A percentile compares a stretch with the other conserved stretches of the same genome.
phyloP scores from a whole-genome alignment of 164 flowering plant species.

The Dillenia turbinata region DNA sequence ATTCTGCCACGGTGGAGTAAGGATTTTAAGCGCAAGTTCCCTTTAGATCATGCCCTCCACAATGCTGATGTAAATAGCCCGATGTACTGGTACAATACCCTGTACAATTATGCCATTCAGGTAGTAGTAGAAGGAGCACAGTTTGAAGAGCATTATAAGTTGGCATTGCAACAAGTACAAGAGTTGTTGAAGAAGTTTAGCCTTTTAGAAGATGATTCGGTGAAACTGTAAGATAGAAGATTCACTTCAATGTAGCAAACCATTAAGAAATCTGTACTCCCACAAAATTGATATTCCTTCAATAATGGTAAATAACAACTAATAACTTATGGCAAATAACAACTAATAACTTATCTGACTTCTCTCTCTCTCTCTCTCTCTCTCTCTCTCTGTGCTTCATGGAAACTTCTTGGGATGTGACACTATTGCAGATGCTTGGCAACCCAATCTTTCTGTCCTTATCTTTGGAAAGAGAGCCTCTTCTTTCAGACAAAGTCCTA shows the following conservation, averaged over 20 bases:
- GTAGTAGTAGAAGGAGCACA: slow-evolving; percentile 38
- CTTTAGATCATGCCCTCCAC: slow-evolving; percentile 6
- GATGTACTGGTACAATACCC: slow-evolving; percentile 16
- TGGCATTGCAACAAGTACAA: slow-evolving; percentile 27
- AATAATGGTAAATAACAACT: too few species aligned
- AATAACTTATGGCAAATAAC: too few species aligned
- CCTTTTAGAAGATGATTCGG: slow-evolving; percentile 20
- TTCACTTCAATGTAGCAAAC: not conserved
- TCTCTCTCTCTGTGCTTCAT: too few species aligned
- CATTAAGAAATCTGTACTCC: too few species aligned
- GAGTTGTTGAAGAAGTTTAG: slow-evolving; percentile 21
- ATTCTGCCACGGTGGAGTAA: slow-evolving; percentile 39
- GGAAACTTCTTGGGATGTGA: too few species aligned
- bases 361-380: too few species aligned
- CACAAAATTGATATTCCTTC: too few species aligned
- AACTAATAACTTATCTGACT: too few species aligned
- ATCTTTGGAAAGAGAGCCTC: too few species aligned
- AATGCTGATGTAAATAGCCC: slow-evolving; percentile 17
- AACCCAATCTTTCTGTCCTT: too few species aligned
- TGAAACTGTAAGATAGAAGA: not conserved
- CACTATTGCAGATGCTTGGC: too few species aligned
- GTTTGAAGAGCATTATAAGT: slow-evolving; percentile 29
- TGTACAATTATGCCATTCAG: slow-evolving; percentile 23
- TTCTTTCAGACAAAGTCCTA: too few species aligned
- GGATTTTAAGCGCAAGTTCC: slow-evolving; percentile 22